A percentile compares a stretch with the other conserved stretches of the same genome.
Evolutionary conservation across 2,329 filamentous ascomycete genomes (phyloP).

Genomic region (Raffaelea deltoideospora): DNA sequence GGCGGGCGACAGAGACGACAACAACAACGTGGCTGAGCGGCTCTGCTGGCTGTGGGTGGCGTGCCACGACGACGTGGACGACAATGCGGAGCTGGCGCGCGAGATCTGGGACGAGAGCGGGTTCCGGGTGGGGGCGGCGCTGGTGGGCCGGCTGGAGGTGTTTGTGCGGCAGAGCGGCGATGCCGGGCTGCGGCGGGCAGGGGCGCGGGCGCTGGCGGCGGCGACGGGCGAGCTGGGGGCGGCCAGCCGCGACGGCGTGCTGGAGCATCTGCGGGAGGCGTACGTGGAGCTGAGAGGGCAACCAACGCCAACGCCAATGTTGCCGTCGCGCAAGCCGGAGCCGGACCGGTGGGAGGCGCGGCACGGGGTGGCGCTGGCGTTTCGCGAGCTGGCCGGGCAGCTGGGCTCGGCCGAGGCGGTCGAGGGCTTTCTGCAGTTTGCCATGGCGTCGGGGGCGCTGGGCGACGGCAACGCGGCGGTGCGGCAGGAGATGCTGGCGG

Average conservation of each 20-base stretch:
- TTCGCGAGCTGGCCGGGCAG: constrained; percentile 61
- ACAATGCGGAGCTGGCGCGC: constrained; percentile 68
- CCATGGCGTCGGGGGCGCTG: constrained; percentile 77
- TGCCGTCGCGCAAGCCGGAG: constrained; percentile 74
- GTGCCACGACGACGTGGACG: constrained; percentile 77
- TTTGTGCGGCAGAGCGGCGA: constrained; percentile 71
- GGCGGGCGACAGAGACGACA: too few relatives aligned
- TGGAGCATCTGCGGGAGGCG: constrained; percentile 50
- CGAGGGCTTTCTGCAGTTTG: constrained; percentile 65
- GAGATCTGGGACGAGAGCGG: constrained; percentile 95
- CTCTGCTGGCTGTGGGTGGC: constrained; percentile 94
- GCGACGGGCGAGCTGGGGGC: constrained; percentile 46
- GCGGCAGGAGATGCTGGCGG: constrained; percentile 80
- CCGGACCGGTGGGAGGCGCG: constrained; percentile 82
- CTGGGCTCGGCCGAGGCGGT: constrained; percentile 57
- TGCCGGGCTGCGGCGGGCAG: constrained; percentile 65
- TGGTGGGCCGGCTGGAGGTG: too few relatives aligned
- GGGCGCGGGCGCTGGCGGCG: constrained; percentile 67
- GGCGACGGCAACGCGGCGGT: constrained; percentile 67
- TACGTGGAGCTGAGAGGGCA: constrained; percentile 73
- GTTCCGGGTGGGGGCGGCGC: constrained; percentile 51
- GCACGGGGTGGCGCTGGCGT: constrained; percentile 76
- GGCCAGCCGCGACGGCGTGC: constrained; percentile 29
- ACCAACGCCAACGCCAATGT: constrained; percentile 68
- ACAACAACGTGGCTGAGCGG: too few relatives aligned